Conservation (phyloP, 2,329 filamentous ascomycete species). For the Pyricularia pennisetigena region DNA sequence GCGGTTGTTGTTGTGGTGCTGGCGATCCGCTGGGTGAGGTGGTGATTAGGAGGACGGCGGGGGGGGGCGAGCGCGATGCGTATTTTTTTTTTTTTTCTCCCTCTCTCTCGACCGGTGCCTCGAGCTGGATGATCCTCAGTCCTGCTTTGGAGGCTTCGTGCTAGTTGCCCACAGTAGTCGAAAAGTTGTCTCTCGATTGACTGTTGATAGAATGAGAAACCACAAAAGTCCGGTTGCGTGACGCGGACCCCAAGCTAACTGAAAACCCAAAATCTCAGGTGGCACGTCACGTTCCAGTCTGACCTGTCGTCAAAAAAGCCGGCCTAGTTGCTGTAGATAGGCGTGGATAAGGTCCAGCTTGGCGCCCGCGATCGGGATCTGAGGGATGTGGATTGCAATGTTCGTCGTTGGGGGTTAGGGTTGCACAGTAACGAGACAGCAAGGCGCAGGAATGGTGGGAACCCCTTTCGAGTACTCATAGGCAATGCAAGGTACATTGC, state of each 20-base stretch:
- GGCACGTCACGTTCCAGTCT: not conserved
- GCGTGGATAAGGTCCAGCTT: not conserved
- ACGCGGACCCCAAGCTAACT: not conserved
- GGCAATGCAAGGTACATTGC: no score
- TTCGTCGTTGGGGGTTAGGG: not conserved
- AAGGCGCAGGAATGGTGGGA: no score
- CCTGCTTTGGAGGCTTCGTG: not conserved
- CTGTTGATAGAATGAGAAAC: not conserved
- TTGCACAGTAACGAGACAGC: no score
- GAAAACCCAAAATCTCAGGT: not conserved
- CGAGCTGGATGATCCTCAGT: not conserved
- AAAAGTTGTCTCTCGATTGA: not conserved
- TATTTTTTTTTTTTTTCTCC: no score
- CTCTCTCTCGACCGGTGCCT: not conserved
- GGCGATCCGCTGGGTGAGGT: no score
- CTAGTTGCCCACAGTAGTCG: not conserved
- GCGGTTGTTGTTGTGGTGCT: not conserved
- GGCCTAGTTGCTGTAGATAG: not conserved
- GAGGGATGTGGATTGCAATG: not conserved
- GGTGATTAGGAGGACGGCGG: no score
- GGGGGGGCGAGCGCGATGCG: no score
- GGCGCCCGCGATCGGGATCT: not conserved
- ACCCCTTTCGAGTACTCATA: no score
- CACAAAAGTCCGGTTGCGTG: not conserved
- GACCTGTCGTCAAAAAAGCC: not conserved